Base-by-base conservation (phyloP, 208 protist genomes). In the Acanthamoeba rhysodes region DNA sequence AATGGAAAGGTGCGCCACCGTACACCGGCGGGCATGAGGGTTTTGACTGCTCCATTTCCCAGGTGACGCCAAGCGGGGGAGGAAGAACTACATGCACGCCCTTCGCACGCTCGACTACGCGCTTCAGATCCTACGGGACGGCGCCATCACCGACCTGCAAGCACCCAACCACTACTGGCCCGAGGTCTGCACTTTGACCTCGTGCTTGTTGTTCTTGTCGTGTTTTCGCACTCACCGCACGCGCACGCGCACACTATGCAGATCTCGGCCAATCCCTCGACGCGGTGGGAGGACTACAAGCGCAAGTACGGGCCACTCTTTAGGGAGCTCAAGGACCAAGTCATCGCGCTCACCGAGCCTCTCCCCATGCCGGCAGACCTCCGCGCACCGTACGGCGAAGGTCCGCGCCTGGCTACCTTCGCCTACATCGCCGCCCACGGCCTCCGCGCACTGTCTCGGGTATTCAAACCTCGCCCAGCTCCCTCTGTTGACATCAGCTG, bases 21-120 rank as follows among this genome's bases (percentile, higher is more conserved):
- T n/a, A n/a, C n/a, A n/a, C n/a, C n/a, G n/a, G n/a, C n/a, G n/a
- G n/a, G n/a, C n/a, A n/a, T n/a, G n/a, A n/a, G n/a, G n/a, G n/a
- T n/a, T n/a, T n/a, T n/a, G n/a, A n/a, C n/a, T n/a, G n/a, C 66
- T 37, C n/a, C 66, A 0, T 37, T 37, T 22, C 66, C 10, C 66
- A 72, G 66, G 66, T 4, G 66, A 72, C 14, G 66, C 66, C 24
- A 72, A 72, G 66, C 66, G 66, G 4, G 66, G 66, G 10, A 72
- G 41, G 66, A 72, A 72, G 29, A 72, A 72, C 66, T 72, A 72
- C 66, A 72, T 72, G 66, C 66, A 72, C 66, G 66, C 66, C 7
- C 66, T 72, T 12, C 66, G 66, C 66, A 74, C 66, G 29, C 66
- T 74, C 29, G 12, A 74, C 66, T 74, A 74, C 29, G 66, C 66